Conservation (phyloP, 768 basidiomycete genomes). For the Suillus subluteus region DNA sequence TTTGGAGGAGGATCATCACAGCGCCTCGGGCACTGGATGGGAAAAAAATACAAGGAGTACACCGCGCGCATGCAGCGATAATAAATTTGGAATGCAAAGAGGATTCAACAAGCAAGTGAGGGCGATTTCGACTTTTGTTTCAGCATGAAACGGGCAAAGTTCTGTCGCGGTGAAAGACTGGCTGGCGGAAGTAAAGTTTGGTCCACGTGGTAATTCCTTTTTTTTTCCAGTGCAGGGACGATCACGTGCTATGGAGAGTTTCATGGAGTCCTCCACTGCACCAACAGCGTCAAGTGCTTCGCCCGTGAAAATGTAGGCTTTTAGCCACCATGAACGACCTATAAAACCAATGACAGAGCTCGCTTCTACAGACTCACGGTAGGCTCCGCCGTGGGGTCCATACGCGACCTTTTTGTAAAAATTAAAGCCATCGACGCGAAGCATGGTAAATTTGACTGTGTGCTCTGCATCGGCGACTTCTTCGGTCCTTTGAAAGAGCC, state of each 20-base stretch:
- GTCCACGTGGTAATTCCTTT: not conserved
- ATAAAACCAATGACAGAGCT: constrained; percentile 11
- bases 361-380: constrained; percentile 61
- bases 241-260: constrained; percentile 14
- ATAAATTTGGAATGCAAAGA: not conserved
- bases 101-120: not conserved
- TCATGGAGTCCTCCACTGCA: constrained; percentile 29
- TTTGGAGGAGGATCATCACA: not conserved
- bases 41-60: not conserved
- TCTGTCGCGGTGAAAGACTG: not conserved
- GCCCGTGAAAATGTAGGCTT: constrained; percentile 37
- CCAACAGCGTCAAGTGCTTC: constrained; percentile 11
- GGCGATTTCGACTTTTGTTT: not conserved
- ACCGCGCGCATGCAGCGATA: not conserved
- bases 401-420: constrained; percentile 78
- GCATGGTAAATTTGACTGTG: constrained; percentile 90
- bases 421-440: constrained; percentile 85
- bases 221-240: not conserved
- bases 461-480: constrained; percentile 84
- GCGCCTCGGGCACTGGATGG: not conserved
- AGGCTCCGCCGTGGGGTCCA: constrained; percentile 77
- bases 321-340: not conserved
- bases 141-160: not conserved
- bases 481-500: constrained; percentile 60
- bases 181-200: not conserved